Base-by-base conservation (phyloP, 129 eudicot genomes). In the Rutidosis leptorrhynchoides region DNA sequence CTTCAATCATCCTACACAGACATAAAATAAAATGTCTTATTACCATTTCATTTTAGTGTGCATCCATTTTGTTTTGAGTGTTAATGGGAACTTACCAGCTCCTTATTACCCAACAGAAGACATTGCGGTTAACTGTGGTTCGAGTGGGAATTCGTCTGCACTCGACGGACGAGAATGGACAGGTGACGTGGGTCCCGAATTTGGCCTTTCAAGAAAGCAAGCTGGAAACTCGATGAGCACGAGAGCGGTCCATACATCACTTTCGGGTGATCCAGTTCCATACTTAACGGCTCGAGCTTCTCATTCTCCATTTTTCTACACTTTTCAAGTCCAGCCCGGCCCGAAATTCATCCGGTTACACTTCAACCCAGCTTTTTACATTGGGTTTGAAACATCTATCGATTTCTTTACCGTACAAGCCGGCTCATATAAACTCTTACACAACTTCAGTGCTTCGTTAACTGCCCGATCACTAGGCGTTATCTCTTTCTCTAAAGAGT, bases 261-360 rank as follows among this genome's bases (percentile, higher is more conserved):
- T 62, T 66, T 78, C 77, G 25, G 73, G 73, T 12, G 77, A 79
- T 45, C 79, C 76, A 4, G 77, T 83, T 72, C 83, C 83, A 12
- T 67, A 79, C 60, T 62, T 62, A 23, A 81, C 90, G 0, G 84
- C 90, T 2, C 79, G 86, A 55, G 68, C 71, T 24, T 78, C 80
- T 2, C 48, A 26, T 9, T 72, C 79, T 7, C 35, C 57, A 1
- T 81, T 84, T 67, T 57, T 54, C 49, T 84, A 81, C 67, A 57
- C 68, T 1, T 81, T 84, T 67, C 58, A 51, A 27, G 71, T 84
- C 42, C 65, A 57, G 2, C 74, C 84, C 1, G 90, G 90, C 26
- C 80, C 67, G 11, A 81, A 78, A 58, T 67, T 84, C 75, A 30
- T 81, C 19, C 90, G 86, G 17, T 69, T 84, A 15, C 75, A 84